phyloP scores from a whole-genome alignment of 345 rosid species.

The Gossypium sturtianum region DNA sequence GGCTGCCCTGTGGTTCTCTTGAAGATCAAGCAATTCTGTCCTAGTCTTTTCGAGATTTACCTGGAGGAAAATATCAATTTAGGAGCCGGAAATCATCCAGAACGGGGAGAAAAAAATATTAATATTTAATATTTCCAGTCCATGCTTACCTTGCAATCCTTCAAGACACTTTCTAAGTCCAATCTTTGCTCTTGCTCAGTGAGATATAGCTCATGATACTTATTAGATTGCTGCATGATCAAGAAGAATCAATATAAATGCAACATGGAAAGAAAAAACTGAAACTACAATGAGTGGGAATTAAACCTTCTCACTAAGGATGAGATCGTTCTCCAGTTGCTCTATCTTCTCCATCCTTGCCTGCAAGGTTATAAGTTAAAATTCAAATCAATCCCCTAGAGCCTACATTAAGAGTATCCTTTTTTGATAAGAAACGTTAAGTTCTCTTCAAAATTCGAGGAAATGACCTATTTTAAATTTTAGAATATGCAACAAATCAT shows the following conservation, averaged over 20 bases:
- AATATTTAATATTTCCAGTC: not conserved
- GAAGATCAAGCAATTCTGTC: slow-evolving; percentile 39
- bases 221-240: slow-evolving; percentile 57
- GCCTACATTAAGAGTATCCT: not conserved
- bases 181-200: slow-evolving; percentile 65
- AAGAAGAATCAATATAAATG: not conserved
- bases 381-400: slow-evolving; percentile 7
- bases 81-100: slow-evolving; percentile 4
- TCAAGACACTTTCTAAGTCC: slow-evolving; percentile 53
- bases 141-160: slow-evolving; percentile 58
- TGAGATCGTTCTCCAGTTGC: slow-evolving; percentile 65
- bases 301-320: slow-evolving; percentile 49
- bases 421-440: not conserved
- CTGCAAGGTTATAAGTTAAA: slow-evolving; percentile 29
- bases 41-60: slow-evolving; percentile 45
- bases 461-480: not conserved
- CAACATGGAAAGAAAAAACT: not conserved
- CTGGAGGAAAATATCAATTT: slow-evolving; percentile 32
- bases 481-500: not conserved
- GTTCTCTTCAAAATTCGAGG: not conserved
- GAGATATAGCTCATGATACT: slow-evolving; percentile 56
- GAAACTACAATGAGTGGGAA: slow-evolving; percentile 11
- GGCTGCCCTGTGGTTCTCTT: slow-evolving; percentile 10
- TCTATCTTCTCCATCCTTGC: slow-evolving; percentile 70
- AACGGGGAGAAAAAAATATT: slow-evolving; percentile 2